Evolutionary conservation across 2,329 filamentous ascomycete genomes (phyloP).

Genomic region (Exophiala xenobiotica): DNA sequence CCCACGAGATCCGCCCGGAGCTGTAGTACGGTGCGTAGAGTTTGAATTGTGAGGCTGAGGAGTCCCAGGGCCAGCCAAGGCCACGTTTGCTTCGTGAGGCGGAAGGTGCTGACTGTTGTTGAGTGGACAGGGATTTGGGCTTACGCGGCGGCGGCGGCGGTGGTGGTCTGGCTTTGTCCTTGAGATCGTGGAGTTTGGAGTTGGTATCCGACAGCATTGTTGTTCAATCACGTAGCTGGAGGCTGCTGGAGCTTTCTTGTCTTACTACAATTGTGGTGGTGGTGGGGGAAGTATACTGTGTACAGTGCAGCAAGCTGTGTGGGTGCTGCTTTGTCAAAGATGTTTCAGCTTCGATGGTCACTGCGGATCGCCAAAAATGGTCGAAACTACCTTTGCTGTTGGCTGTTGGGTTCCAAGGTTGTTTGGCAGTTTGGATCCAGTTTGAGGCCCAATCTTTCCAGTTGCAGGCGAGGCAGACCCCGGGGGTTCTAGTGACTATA

Average conservation of each 20-base stretch:
- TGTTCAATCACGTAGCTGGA: not conserved
- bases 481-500: not conserved
- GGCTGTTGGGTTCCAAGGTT: no score
- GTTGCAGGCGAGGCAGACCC: no score
- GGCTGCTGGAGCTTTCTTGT: no score
- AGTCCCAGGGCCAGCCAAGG: conserved; percentile 27
- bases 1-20: conserved; percentile 21
- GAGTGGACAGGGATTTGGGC: conserved; percentile 16
- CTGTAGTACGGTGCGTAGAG: conserved; percentile 18
- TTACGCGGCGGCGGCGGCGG: conserved; percentile 20
- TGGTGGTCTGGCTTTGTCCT: not conserved
- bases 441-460: no score
- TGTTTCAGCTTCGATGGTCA: no score
- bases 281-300: no score
- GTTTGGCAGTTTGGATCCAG: no score
- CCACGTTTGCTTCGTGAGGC: conserved; percentile 17
- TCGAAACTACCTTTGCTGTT: no score
- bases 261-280: no score
- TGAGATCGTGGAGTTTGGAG: not conserved
- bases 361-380: no score
- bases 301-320: no score
- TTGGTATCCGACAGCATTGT: not conserved
- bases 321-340: no score
- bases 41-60: conserved; percentile 20
- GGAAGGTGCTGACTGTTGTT: not conserved